Base-by-base conservation (phyloP, 176 grass and related monocot genomes). In the Echinochloa phyllopogon region DNA sequence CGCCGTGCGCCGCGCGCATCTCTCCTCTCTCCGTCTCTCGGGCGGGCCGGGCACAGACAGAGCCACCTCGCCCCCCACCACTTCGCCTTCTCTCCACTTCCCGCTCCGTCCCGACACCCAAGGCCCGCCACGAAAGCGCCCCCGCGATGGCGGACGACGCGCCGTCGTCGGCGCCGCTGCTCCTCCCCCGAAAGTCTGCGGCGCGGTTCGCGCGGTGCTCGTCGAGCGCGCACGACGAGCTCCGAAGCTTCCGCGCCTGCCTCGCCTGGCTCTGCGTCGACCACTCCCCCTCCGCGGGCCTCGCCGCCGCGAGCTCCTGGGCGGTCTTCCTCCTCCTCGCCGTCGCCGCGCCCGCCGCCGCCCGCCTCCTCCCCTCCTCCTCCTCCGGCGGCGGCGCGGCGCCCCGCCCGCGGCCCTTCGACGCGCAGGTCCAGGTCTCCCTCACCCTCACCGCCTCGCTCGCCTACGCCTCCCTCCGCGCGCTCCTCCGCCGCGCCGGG, bases 201-300 rank as follows among this genome's bases (percentile, higher is more conserved):
- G 49, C 49, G 75, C n/a, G 36, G 75, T 81, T 87, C 69, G 27
- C 59, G 18, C 87, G 91, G 33, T 82, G 72, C 81, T 12, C 53
- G 10, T 90, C 90, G 33, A 64, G 47, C 42, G 15, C 82, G 4
- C 58, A 53, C 37, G 90, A 95, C 86, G 93, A 95, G 88, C 88
- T 92, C 20, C 44, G 24, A 25, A 72, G 83, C 85, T 88, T 95
- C 82, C 67, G 88, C 11, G 11, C 77, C 25, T 95, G 92, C 79
- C 91, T 98, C 4, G 55, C 76, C 5, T 95, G 91, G 84, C 81
- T 95, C 20, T 94, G 93, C 68, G 79, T 93, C 23, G 96, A 98
- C 85, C 85, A 91, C 63, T 81, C 91, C 20, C 20, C 57, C 79
- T 1, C 9, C 1, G 25, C 10, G 3, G 80, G 74, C 64, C 33